These are phyloP conservation scores for Lignosus rhinocerotis DNA, from an alignment of 1,284 basidiomycete genomes.

Conservation along the genomic window DNA sequence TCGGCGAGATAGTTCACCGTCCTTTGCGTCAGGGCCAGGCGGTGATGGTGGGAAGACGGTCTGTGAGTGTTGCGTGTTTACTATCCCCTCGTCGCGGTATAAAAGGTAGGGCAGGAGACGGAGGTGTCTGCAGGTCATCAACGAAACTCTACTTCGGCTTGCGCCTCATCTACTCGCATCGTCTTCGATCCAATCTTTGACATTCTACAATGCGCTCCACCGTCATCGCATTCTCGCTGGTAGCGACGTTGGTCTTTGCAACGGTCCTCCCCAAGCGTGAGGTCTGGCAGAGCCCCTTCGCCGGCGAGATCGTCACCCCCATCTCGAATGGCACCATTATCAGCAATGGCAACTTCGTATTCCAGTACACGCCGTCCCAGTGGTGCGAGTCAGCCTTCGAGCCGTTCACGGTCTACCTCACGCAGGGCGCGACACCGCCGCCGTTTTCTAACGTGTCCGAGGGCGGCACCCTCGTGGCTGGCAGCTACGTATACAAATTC, in stretches of 20 bases:
- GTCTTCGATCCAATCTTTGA: neutral
- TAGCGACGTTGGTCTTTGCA: constrained; percentile 5
- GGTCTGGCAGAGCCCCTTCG: constrained; percentile 17
- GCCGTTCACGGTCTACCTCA: constrained; percentile 26
- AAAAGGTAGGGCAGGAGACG: neutral
- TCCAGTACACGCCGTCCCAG: constrained; percentile 20
- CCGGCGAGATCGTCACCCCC: constrained; percentile 21
- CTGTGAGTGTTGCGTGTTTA: neutral
- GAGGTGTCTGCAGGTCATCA: neutral
- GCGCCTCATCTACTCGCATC: neutral
- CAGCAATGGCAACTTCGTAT: constrained; percentile 20
- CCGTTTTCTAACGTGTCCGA: constrained; percentile 18
- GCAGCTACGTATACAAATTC: constrained; percentile 21
- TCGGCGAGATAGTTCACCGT: neutral
- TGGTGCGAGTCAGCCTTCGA: constrained; percentile 26
- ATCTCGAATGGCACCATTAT: constrained; percentile 9
- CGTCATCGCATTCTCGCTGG: neutral
- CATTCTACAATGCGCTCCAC: constrained; percentile 9
- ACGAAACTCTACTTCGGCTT: neutral
- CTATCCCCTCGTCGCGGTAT: constrained; percentile 3
- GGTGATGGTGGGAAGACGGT: neutral
- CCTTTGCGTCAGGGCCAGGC: constrained; percentile 1
- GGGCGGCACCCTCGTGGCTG: constrained; percentile 21
- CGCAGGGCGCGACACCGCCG: constrained; percentile 16
- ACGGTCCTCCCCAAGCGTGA: constrained; percentile 9